Evolutionary conservation across 129 eudicot genomes (phyloP), one percentile per base, ranked within the genome.

Genomic region (Gnaphalium uliginosum): DNA sequence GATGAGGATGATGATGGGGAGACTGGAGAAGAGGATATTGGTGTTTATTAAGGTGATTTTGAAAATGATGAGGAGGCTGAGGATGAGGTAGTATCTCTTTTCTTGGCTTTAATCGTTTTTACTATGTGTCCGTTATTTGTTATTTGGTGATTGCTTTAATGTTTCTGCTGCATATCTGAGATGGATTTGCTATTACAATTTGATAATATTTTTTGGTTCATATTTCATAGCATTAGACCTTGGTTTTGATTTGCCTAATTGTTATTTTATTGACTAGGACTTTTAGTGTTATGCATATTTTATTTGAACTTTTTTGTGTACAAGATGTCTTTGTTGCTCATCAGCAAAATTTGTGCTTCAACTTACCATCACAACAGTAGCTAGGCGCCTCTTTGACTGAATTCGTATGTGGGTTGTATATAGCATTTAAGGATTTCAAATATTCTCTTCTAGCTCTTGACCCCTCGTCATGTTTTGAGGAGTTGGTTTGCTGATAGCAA

Each of bases 1-100:
- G 97, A 90, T 53, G 98, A 90, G 81, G 97, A 93, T 83, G 97
- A 94, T 78, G 82, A 89, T 79, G 98, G 98, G 4, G 98, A 90
- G 78, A 94, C 98, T 0, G 98, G 92, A 4, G 98, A 94, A 73
- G 98, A 90, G 64, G 98, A 86, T 71, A 70, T 75, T 30, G 97
- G 89, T 18, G 83, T 83, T 72, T 91, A 88, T 56, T 26, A 22
- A 57, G 92, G 77, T 0, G 91, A 90, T 46, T 88, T 80, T 18
- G 98, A 87, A 39, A 96, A 85, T 64, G 96, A 92, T 6, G 97
- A 92, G 8, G 96, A 92, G 14, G 90, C 87, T 66, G 92, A 92
- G 73, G 97, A 89, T 80, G 97, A 87, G 92, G 92, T 87, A 75
- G 77, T 72, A 54, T 78, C 64, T 69, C 65, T 53, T 76, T 71